A percentile compares a stretch with the other conserved stretches of the same genome.
Evolutionary conservation across 768 basidiomycete genomes (phyloP).

Genomic region (Kwoniella newhampshirensis): DNA sequence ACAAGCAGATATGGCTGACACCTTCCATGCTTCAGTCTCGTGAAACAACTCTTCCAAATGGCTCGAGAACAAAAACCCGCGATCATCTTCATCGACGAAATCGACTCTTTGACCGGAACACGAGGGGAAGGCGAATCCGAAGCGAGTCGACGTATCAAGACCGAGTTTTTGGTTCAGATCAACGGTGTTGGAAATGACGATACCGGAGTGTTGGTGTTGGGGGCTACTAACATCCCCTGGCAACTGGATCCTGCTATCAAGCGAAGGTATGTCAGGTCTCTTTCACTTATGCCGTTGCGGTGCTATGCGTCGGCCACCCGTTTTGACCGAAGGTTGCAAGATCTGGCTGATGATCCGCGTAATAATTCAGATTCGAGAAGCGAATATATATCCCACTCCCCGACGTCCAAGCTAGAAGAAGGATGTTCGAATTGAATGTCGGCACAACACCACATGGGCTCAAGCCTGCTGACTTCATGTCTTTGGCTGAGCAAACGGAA

Average conservation of each 20-base stretch:
- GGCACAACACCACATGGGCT: slow-evolving; percentile 89
- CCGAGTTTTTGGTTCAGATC: slow-evolving; percentile 65
- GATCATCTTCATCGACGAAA: slow-evolving; percentile 98
- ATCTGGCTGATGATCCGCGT: background rate
- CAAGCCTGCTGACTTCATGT: slow-evolving; percentile 70
- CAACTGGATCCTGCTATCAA: slow-evolving; percentile 96
- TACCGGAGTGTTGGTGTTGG: slow-evolving; percentile 90
- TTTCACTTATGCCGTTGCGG: background rate
- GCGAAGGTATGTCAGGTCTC: slow-evolving; percentile 64
- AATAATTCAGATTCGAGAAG: slow-evolving; percentile 75
- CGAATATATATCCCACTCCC: slow-evolving; percentile 98
- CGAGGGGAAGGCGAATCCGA: slow-evolving; percentile 97
- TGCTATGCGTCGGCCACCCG: background rate
- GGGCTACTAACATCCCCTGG: slow-evolving; percentile 99
- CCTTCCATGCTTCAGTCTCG: slow-evolving; percentile 61
- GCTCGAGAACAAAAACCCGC: slow-evolving; percentile 94
- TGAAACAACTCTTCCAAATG: slow-evolving; percentile 93
- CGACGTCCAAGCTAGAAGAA: slow-evolving; percentile 81
- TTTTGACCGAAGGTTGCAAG: background rate
- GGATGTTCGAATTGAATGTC: slow-evolving; percentile 96
- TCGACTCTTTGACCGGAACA: slow-evolving; percentile 92
- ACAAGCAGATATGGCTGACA: too few relatives aligned
- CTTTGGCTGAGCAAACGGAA: slow-evolving; percentile 80
- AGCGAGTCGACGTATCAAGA: slow-evolving; percentile 64
- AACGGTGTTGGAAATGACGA: slow-evolving; percentile 98